A percentile compares a stretch with the other conserved stretches of the same genome.
These are phyloP conservation scores for Suillus discolor DNA, from an alignment of 768 basidiomycete genomes.

Conservation along the genomic window DNA sequence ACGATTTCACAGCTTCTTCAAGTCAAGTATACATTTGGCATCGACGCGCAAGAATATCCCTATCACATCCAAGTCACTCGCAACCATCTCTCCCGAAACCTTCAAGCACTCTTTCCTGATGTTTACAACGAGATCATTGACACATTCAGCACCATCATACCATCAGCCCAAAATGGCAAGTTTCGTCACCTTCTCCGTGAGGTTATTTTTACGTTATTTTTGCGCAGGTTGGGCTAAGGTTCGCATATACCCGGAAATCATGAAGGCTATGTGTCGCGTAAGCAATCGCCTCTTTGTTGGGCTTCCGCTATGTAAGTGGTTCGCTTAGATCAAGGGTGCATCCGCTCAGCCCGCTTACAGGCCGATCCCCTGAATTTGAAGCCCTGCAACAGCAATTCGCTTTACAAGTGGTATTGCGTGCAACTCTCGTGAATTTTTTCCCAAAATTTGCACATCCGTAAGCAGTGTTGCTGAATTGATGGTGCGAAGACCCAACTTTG, in stretches of 20 bases:
- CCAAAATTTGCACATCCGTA: conserved; percentile 39
- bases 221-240: conserved; percentile 34
- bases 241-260: conserved; percentile 28
- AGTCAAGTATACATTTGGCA: conserved; percentile 40
- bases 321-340: background rate
- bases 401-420: conserved; percentile 33
- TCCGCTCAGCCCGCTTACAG: conserved; percentile 23
- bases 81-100: conserved; percentile 35
- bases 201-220: conserved; percentile 11
- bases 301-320: conserved; percentile 36
- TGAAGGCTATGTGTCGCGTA: conserved; percentile 36
- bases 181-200: conserved; percentile 10
- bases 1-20: conserved; percentile 34
- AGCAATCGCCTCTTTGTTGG: conserved; percentile 47
- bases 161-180: conserved; percentile 23
- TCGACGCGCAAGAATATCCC: conserved; percentile 32
- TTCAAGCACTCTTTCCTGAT: conserved; percentile 34
- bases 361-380: conserved; percentile 39
- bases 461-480: conserved; percentile 15
- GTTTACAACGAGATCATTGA: conserved; percentile 36
- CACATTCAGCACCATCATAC: conserved; percentile 33
- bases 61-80: conserved; percentile 40
- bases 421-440: conserved; percentile 35
- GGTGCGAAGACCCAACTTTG: conserved; percentile 18
- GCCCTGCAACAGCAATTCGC: conserved; percentile 37